A percentile compares a stretch with the other conserved stretches of the same genome.
Evolutionary conservation across 805 yeast genomes (phyloP).

Genomic region (Yueomyces sinensis): DNA sequence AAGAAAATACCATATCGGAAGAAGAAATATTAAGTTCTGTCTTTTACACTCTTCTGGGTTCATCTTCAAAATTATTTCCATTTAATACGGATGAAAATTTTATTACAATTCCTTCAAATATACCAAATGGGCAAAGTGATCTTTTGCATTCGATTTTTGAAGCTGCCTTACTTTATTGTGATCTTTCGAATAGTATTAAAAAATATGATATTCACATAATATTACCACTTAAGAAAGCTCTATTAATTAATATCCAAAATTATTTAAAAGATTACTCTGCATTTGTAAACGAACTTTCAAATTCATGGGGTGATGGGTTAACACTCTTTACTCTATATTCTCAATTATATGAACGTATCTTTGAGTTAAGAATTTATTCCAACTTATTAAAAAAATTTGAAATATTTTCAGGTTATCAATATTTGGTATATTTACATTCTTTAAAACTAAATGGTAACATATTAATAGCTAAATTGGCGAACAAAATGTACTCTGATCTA

Average conservation of each 20-base stretch:
- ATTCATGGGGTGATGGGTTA: too few relatives aligned
- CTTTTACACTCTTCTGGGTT: constrained; percentile 45
- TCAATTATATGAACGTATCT: constrained; percentile 24
- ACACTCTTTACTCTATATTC: constrained; percentile 27
- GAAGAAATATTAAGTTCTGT: constrained; percentile 33
- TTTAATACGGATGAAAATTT: constrained; percentile 26
- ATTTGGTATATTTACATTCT: constrained; percentile 39
- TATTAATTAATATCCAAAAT: constrained; percentile 33
- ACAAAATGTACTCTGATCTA: constrained; percentile 31
- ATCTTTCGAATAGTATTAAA: constrained; percentile 26
- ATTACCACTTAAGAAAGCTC: constrained; percentile 52
- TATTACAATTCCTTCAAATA: constrained; percentile 34
- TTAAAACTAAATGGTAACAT: constrained; percentile 54
- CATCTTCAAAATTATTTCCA: constrained; percentile 44
- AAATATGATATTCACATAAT: constrained; percentile 16
- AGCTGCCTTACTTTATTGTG: constrained; percentile 53
- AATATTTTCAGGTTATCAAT: constrained; percentile 31
- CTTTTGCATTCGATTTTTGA: constrained; percentile 47
- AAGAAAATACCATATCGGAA: constrained; percentile 15
- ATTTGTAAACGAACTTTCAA: constrained; percentile 32
- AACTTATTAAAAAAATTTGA: constrained; percentile 28
- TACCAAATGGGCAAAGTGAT: constrained; percentile 45
- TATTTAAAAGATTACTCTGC: constrained; percentile 31
- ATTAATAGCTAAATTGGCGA: constrained; percentile 31
- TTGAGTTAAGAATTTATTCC: constrained; percentile 44